Evolutionary conservation across 2,329 filamentous ascomycete species (phyloP).

Genomic region (Diaporthe caulivora): DNA sequence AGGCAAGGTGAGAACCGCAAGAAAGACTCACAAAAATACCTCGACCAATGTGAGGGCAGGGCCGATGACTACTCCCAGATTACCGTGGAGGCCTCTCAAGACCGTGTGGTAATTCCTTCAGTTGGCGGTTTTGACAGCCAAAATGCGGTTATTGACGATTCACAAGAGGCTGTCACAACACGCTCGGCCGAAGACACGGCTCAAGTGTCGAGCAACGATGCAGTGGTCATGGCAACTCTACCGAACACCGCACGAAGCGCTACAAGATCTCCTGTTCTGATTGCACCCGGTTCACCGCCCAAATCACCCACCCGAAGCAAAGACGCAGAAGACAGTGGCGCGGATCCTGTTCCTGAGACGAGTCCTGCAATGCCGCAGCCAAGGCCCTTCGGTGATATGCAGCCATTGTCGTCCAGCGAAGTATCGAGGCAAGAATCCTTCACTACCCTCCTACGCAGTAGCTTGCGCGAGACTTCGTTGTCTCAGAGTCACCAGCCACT

Average conservation of each 20-base stretch:
- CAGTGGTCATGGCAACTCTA: slow-evolving; percentile 29
- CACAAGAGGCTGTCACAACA: slow-evolving; percentile 16
- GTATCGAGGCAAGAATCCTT: slow-evolving; percentile 15
- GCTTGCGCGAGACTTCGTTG: background rate
- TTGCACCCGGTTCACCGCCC: slow-evolving; percentile 10
- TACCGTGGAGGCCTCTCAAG: slow-evolving; percentile 42
- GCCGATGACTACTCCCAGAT: slow-evolving; percentile 40
- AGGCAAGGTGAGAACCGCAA: slow-evolving; percentile 40
- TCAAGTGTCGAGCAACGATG: slow-evolving; percentile 29
- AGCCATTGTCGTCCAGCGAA: slow-evolving; percentile 17
- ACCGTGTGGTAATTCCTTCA: background rate
- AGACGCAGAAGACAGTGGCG: slow-evolving; percentile 23
- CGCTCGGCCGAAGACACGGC: slow-evolving; percentile 3
- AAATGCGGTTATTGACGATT: slow-evolving; percentile 32
- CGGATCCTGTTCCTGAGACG: slow-evolving; percentile 48
- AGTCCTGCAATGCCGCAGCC: slow-evolving; percentile 45
- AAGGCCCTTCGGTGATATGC: slow-evolving; percentile 10
- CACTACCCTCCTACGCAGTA: background rate
- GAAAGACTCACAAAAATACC: slow-evolving; percentile 40
- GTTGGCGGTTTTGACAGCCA: background rate
- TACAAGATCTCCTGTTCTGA: background rate
- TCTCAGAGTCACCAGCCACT: background rate
- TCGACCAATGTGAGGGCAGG: slow-evolving; percentile 40
- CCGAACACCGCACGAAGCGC: slow-evolving; percentile 34
- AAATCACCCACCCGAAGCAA: background rate